Base-by-base conservation (phyloP, 2,329 filamentous ascomycete species). In the Colletotrichum scovillei region DNA sequence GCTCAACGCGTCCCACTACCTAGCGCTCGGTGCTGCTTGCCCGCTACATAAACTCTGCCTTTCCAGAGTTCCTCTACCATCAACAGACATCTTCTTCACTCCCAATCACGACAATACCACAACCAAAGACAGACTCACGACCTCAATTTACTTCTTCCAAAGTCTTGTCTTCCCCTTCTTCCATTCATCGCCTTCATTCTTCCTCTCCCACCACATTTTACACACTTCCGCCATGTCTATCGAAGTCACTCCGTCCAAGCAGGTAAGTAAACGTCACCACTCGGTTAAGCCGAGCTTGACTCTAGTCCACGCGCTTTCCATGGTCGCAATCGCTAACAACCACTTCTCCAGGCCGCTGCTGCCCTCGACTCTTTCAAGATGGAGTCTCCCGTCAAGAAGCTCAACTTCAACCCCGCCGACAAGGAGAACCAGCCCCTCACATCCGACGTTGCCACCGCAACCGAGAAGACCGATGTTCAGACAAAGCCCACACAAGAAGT, bases 321-420 rank as follows among this genome's bases (percentile, higher is more conserved):
- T 2, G 11, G 35, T 55, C 53, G 30, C 63, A 58, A 30, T 68
- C 68, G 66, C 83, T 86, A 82, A 86, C 78, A 71, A 67, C 75
- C 52, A 30, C 26, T 22, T 14, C 8, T 57, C 76, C 82, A 98
- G 96, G 93, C 93, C 87, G 94, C 95, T 80, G 92, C 94, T 80
- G 95, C 92, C 79, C 93, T 98, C 81, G 92, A 97, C 84, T 91
- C 91, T 78, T 89, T 98, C 83, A 97, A 96, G 86, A 97, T 98
- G 91, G 94, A 97, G 78, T 97, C 95, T 1, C 95, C 95, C 58
- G 86, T 93, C 76, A 98, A 98, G 92, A 97, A 97, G 90, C 90
- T 97, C 77, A 89, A 93, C 87, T 95, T 98, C 83, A 85, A 89
- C 76, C 81, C 87, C 67, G 88, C 88, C 72, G 89, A 94, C 87